Evolutionary conservation across 345 rosid genomes (phyloP), one percentile per base, ranked within the genome.

Genomic region (Arabis hirsuta): DNA sequence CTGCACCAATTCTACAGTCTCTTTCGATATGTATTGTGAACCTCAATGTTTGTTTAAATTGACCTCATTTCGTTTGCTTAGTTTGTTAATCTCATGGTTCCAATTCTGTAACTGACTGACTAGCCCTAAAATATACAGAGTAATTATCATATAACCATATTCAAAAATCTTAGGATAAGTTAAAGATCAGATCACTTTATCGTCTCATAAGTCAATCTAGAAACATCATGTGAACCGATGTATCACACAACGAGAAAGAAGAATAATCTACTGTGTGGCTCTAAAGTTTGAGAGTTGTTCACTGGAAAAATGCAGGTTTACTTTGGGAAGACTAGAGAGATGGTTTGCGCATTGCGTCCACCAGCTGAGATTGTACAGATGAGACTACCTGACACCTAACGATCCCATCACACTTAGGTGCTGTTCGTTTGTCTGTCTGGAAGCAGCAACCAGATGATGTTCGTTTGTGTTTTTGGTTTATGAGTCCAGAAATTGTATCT

Each of bases 251-350:
- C 24, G 24, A 22, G 24, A 22, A 22, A 22, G 24, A 22, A 22
- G 24, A 22, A 22, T 2, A 27, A 36, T 2, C 9, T 46, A 14
- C 22, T 38, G 8, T 62, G 63, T 44, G 13, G 47, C 24, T 47
- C 12, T n/a, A 36, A 55, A 19, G 38, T 39, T 36, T 36, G 32
- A 36, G 50, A 12, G 3, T 44, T 52, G 20, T 62, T 48, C 8
- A 7, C 0, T 69, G 65, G 63, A 39, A 50, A 47, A 41, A 2
- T 12, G 50, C 96, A 91, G 99, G 99, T 95, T 60, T 95, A 95
- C 81, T 95, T 95, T 75, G 96, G 99, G 63, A 95, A 95, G 85
- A 95, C 99, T 0, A 95, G 85, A 75, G 99, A 95, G 80, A 91
- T 91, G 97, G 97, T 95, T 55, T 91, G 96, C 86, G 88, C 90